Conservation (phyloP, 805 yeast genomes). For the Candida verbasci region DNA sequence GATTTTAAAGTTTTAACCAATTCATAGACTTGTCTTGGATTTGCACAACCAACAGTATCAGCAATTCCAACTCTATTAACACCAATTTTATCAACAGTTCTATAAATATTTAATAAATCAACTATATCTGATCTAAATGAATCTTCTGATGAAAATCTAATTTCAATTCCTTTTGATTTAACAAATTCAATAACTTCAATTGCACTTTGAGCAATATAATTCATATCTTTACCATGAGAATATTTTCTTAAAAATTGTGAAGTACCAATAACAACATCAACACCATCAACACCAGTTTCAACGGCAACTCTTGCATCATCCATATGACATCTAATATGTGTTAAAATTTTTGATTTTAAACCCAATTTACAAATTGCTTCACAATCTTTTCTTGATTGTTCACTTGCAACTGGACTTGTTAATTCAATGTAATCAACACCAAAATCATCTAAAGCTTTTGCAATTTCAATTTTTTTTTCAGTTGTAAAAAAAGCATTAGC, state of each 20-base stretch:
- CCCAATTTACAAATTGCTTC: conserved; percentile 59
- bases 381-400: conserved; percentile 53
- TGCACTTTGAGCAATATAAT: conserved; percentile 52
- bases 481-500: conserved; percentile 59
- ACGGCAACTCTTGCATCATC: conserved; percentile 58
- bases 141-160: conserved; percentile 56
- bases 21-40: conserved; percentile 60
- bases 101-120: conserved; percentile 53
- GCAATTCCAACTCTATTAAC: conserved; percentile 62
- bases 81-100: conserved; percentile 59
- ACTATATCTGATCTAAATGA: conserved; percentile 59
- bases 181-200: conserved; percentile 57
- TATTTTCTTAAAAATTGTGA: conserved; percentile 54
- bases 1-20: conserved; percentile 54
- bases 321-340: conserved; percentile 61
- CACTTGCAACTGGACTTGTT: conserved; percentile 58
- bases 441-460: conserved; percentile 57
- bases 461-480: conserved; percentile 54
- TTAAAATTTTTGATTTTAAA: conserved; percentile 52
- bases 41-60: conserved; percentile 62
- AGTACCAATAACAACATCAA: conserved; percentile 58
- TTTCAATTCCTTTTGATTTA: conserved; percentile 56
- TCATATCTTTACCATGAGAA: conserved; percentile 60
- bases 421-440: conserved; percentile 60
- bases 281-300: conserved; percentile 62